phyloP scores from a whole-genome alignment of 306 rosid genomes.

The Rubus parviflorus region DNA sequence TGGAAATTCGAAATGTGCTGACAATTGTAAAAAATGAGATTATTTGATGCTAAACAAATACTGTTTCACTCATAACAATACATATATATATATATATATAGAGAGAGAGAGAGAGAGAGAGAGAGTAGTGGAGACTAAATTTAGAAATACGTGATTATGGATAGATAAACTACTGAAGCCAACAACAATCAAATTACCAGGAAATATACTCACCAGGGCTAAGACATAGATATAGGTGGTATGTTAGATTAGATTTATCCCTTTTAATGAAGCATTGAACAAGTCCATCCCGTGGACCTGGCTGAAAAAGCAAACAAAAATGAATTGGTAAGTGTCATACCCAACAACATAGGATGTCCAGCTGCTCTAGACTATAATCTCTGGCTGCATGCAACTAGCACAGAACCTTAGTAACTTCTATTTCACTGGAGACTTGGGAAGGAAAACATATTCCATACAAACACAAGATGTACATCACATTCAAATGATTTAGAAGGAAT shows the following conservation, averaged over 20 bases:
- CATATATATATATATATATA: too few relatives aligned
- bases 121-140: not conserved
- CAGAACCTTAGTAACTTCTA: not conserved
- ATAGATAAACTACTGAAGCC: not conserved
- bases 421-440: not conserved
- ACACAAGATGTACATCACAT: not conserved
- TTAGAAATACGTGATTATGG: not conserved
- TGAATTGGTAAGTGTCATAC: not conserved
- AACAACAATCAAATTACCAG: not conserved
- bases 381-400: not conserved
- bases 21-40: too few relatives aligned
- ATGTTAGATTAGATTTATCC: constrained; percentile 78
- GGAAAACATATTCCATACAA: not conserved
- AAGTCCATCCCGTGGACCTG: constrained; percentile 73
- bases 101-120: not conserved
- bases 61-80: not conserved
- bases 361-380: not conserved
- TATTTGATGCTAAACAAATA: not conserved
- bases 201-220: constrained; percentile 59
- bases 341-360: not conserved
- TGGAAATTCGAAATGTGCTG: not conserved
- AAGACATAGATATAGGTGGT: constrained; percentile 75
- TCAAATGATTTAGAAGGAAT: constrained; percentile 17
- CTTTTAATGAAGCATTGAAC: constrained; percentile 84
- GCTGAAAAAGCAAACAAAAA: constrained; percentile 50